These are phyloP conservation scores for Cicer cuneatum DNA, from an alignment of 306 rosid species.

Conservation along the genomic window DNA sequence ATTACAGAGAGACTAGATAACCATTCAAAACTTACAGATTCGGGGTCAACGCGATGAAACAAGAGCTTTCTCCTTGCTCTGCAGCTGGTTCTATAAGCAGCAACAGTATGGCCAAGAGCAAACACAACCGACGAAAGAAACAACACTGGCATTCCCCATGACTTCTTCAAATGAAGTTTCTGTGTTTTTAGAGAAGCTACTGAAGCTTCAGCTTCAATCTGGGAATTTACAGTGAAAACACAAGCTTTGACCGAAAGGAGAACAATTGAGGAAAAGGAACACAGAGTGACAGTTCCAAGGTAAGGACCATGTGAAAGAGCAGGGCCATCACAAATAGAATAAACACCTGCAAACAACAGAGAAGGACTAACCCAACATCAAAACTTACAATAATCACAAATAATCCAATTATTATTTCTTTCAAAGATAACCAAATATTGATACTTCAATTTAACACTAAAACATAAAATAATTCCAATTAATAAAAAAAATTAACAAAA, in stretches of 20 bases:
- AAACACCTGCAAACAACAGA: conserved; percentile 69
- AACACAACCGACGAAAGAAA: conserved; percentile 91
- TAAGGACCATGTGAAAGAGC: conserved; percentile 91
- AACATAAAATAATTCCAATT: background rate
- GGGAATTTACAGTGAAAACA: conserved; percentile 82
- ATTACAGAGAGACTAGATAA: conserved; percentile 1
- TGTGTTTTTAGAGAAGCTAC: conserved; percentile 66
- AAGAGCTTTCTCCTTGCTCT: conserved; percentile 88
- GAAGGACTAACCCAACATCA: conserved; percentile 6
- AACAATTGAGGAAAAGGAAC: conserved; percentile 73
- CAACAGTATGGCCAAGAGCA: conserved; percentile 93
- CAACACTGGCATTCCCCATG: conserved; percentile 98
- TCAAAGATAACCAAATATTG: background rate
- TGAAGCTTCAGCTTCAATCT: conserved; percentile 84
- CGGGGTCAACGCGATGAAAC: conserved; percentile 87
- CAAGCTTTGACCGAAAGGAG: conserved; percentile 88
- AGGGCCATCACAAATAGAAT: conserved; percentile 90
- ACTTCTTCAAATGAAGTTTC: conserved; percentile 90
- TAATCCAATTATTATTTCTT: background rate
- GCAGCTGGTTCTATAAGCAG: conserved; percentile 97
- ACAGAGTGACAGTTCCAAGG: conserved; percentile 88
- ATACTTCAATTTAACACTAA: background rate
- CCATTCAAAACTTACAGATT: conserved; percentile 67
- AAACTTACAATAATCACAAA: background rate
- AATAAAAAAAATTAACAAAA: background rate